These are phyloP conservation scores for Aspergillus candidus DNA, from an alignment of 2,329 filamentous ascomycete genomes.

Conservation along the genomic window DNA sequence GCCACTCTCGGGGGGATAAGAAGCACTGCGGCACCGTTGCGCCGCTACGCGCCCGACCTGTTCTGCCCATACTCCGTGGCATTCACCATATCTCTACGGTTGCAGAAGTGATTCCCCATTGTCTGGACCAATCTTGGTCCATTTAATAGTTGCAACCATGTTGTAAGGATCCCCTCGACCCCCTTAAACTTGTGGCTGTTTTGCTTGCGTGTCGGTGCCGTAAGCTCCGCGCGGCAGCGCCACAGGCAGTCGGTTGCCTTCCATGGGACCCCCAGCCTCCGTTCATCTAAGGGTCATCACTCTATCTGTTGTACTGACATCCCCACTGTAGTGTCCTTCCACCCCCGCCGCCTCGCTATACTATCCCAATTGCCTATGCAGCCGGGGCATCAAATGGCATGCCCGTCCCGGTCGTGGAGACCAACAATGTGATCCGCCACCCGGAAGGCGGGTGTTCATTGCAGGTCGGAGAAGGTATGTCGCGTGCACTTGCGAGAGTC, in stretches of 20 bases:
- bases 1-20: constrained; percentile 7
- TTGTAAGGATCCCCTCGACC: constrained; percentile 17
- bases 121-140: no score
- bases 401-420: constrained; percentile 75
- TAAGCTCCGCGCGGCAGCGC: no score
- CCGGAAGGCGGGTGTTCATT: constrained; percentile 83
- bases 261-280: no score
- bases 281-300: no score
- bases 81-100: constrained; percentile 1
- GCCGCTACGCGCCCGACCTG: not conserved
- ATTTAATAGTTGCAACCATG: constrained; percentile 10
- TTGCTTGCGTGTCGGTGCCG: no score
- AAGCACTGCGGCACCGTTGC: constrained; percentile 8
- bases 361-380: constrained; percentile 65
- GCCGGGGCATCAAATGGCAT: constrained; percentile 63
- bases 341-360: constrained; percentile 80
- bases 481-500: not conserved
- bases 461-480: constrained; percentile 82
- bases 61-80: not conserved
- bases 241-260: no score
- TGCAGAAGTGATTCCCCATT: not conserved
- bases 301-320: constrained; percentile 9
- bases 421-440: constrained; percentile 79
- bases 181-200: no score
- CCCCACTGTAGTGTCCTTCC: constrained; percentile 61